Conservation (phyloP, 257 asterid genomes). For the Solanum neorickii region DNA sequence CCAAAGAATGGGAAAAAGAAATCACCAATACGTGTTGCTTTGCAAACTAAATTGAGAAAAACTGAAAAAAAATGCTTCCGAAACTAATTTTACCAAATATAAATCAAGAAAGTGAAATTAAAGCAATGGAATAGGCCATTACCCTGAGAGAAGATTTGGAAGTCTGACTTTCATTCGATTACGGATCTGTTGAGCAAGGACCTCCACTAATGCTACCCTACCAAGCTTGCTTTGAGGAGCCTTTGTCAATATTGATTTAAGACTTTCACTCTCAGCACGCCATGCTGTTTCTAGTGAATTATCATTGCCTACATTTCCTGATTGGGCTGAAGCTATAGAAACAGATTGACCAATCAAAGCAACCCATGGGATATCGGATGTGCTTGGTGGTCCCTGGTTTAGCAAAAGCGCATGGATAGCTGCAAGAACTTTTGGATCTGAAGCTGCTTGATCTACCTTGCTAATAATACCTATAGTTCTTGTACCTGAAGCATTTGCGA, state of each 20-base stretch:
- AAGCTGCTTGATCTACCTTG: slow-evolving; percentile 14
- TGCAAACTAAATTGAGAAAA: not conserved
- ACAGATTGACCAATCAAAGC: slow-evolving; percentile 21
- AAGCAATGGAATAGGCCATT: not conserved
- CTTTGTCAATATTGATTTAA: slow-evolving; percentile 15
- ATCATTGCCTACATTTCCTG: slow-evolving; percentile 17
- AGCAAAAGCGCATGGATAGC: slow-evolving; percentile 11
- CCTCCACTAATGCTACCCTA: slow-evolving; percentile 18
- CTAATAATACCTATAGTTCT: slow-evolving; percentile 14
- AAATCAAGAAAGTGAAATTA: not conserved
- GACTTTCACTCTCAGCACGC: slow-evolving; percentile 22
- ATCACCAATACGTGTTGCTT: not conserved
- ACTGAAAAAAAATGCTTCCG: not conserved
- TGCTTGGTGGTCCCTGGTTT: slow-evolving; percentile 18
- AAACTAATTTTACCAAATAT: not conserved
- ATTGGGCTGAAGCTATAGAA: slow-evolving; percentile 18
- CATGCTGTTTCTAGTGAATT: slow-evolving; percentile 21
- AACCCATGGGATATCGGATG: slow-evolving; percentile 18
- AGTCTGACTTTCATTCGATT: slow-evolving; percentile 66
- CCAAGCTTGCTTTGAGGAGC: slow-evolving; percentile 26
- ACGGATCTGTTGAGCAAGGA: slow-evolving; percentile 21
- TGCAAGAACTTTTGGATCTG: slow-evolving; percentile 16
- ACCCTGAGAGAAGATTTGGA: slow-evolving; percentile 92
- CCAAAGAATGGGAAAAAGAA: not conserved
- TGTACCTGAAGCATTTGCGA: not conserved